Conservation (phyloP, 345 rosid species). For the Euphorbia pulcherrima region DNA sequence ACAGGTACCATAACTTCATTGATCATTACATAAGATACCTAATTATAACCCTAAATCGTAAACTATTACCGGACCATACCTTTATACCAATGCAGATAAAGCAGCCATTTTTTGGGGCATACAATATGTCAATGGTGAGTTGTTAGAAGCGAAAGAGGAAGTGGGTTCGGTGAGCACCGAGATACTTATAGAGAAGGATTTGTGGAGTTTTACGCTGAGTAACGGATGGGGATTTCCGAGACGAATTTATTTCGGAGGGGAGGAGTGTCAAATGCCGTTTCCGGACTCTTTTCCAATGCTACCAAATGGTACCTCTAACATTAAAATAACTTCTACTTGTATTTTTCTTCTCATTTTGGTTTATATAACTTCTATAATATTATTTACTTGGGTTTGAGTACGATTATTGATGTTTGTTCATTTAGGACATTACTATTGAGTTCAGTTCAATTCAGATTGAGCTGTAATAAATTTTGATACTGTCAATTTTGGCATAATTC, state of each 20-base stretch:
- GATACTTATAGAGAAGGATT: slow-evolving; percentile 41
- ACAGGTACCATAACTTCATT: slow-evolving; percentile 27
- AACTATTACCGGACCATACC: no score
- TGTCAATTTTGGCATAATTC: not conserved
- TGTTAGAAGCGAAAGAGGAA: slow-evolving; percentile 25
- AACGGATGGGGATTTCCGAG: slow-evolving; percentile 65
- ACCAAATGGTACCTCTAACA: slow-evolving; percentile 35
- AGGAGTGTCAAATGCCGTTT: slow-evolving; percentile 49
- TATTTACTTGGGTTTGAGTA: no score
- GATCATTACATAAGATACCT: not conserved
- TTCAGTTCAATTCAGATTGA: not conserved
- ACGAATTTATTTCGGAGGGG: slow-evolving; percentile 50
- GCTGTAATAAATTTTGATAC: not conserved
- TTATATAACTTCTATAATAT: slow-evolving; percentile 7
- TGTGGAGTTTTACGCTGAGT: slow-evolving; percentile 36
- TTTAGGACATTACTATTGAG: not conserved
- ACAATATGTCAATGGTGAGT: slow-evolving; percentile 34
- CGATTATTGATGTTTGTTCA: not conserved
- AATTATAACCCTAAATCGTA: no score
- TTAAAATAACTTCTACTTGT: slow-evolving; percentile 10
- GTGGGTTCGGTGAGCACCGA: slow-evolving; percentile 45
- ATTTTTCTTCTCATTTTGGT: slow-evolving; percentile 21
- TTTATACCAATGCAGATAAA: slow-evolving; percentile 35
- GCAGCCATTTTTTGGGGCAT: slow-evolving; percentile 58
- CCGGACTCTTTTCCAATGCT: slow-evolving; percentile 49